These are phyloP conservation scores for Globisporangium sylvaticum DNA, from an alignment of 352 stramenopile genomes.

Conservation along the genomic window DNA sequence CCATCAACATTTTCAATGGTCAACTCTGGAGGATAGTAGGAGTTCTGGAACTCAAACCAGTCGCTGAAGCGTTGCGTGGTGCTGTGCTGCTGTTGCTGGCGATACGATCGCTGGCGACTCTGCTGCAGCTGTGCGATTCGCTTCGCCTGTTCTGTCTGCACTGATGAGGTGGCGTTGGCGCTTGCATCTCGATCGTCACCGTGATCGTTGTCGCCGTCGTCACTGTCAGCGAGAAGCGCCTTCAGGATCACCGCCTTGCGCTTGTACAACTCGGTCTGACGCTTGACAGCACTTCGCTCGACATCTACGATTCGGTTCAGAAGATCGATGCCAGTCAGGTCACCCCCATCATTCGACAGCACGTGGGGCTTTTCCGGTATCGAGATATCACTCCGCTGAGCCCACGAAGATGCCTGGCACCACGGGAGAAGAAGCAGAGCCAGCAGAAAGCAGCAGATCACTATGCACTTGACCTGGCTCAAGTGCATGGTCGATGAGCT, in stretches of 20 bases:
- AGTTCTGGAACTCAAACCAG: constrained; percentile 12
- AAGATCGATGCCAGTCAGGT: background rate
- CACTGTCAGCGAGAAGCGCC: constrained; percentile 1
- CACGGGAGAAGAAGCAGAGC: background rate
- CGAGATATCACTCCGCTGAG: background rate
- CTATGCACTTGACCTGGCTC: background rate
- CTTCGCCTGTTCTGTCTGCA: background rate
- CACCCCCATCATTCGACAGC: no score
- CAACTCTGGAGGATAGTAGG: background rate
- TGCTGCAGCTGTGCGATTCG: background rate
- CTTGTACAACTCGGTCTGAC: constrained; percentile 5
- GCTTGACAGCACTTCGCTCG: constrained; percentile 1
- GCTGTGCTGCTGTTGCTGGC: constrained; percentile 9
- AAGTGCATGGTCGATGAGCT: background rate
- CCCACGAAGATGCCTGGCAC: background rate
- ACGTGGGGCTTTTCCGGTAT: background rate
- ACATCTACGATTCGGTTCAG: background rate
- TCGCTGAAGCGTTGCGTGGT: constrained; percentile 12
- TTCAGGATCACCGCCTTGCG: constrained; percentile 6
- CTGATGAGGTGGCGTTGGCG: background rate
- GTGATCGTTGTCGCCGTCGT: background rate
- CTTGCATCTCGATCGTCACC: background rate
- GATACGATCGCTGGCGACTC: constrained; percentile 5
- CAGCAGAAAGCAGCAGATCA: background rate
- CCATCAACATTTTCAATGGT: background rate